These are phyloP conservation scores for Gillenia trifoliata DNA, from an alignment of 306 rosid genomes.

Conservation along the genomic window DNA sequence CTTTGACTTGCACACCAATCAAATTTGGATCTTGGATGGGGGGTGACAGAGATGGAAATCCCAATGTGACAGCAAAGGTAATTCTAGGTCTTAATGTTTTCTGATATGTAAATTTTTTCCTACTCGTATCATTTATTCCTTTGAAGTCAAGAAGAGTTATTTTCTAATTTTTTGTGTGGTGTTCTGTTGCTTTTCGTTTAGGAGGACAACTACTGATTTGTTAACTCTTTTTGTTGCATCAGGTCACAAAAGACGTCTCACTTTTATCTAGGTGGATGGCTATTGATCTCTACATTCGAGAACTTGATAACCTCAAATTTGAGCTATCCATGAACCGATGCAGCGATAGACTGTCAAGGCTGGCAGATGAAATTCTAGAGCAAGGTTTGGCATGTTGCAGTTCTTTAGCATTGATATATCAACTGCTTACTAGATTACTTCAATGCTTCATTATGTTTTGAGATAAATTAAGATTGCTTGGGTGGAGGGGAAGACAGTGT, in stretches of 20 bases:
- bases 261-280: slow-evolving; percentile 96
- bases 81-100: neutral
- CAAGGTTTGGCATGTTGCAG: slow-evolving; percentile 42
- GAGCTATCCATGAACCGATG: slow-evolving; percentile 90
- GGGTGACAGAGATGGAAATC: slow-evolving; percentile 98
- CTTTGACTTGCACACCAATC: slow-evolving; percentile 87
- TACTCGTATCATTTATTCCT: neutral
- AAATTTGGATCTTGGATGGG: slow-evolving; percentile 98
- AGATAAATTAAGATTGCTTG: too few relatives aligned
- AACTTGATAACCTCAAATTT: slow-evolving; percentile 80
- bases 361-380: slow-evolving; percentile 76
- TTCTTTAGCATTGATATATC: slow-evolving; percentile 6
- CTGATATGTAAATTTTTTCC: neutral
- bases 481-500: neutral
- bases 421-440: neutral
- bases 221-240: slow-evolving; percentile 27
- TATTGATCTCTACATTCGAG: slow-evolving; percentile 78
- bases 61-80: slow-evolving; percentile 91
- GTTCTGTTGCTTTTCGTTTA: neutral
- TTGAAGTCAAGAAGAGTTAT: neutral
- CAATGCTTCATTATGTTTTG: neutral
- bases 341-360: slow-evolving; percentile 53
- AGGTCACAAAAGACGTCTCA: slow-evolving; percentile 88
- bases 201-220: neutral
- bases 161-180: neutral